Evolutionary conservation across 345 rosid species (phyloP).

Genomic region (Linum usitatissimum): DNA sequence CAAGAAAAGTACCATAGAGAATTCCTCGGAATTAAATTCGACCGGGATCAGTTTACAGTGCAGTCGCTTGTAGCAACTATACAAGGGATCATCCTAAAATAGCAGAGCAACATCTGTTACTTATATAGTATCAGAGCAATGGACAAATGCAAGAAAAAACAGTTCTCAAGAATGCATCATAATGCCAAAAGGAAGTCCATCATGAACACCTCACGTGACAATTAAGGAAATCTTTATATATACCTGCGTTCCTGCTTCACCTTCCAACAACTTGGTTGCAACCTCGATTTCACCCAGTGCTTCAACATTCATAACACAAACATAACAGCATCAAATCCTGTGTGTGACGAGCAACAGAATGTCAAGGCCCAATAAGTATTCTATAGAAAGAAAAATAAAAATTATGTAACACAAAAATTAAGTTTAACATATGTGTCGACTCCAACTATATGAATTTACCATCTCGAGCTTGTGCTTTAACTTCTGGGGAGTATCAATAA

Average conservation of each 20-base stretch:
- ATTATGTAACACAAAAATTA: neutral
- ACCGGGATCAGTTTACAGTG: slow-evolving; percentile 59
- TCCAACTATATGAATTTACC: slow-evolving; percentile 32
- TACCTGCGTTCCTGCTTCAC: slow-evolving; percentile 45
- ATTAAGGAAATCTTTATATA: too few relatives aligned
- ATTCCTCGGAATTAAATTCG: slow-evolving; percentile 54
- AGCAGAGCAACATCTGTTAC: slow-evolving; percentile 12
- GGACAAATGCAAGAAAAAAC: too few relatives aligned
- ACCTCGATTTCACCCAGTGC: slow-evolving; percentile 82
- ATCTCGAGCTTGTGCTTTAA: slow-evolving; percentile 73
- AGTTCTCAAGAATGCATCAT: too few relatives aligned
- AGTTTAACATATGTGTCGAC: slow-evolving; percentile 1
- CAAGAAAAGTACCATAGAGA: slow-evolving; percentile 37
- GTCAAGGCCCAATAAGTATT: neutral
- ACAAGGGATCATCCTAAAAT: slow-evolving; percentile 68
- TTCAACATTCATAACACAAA: slow-evolving; percentile 49
- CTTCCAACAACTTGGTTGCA: slow-evolving; percentile 65
- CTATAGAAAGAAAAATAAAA: slow-evolving; percentile 1
- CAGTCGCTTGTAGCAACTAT: slow-evolving; percentile 49
- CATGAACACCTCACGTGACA: too few relatives aligned
- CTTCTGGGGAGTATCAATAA: slow-evolving; percentile 76
- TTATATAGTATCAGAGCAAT: neutral
- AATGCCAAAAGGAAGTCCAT: too few relatives aligned
- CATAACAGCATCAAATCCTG: slow-evolving; percentile 9
- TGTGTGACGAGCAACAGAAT: neutral